Percentiles rank a stretch among this genome's conserved stretches.
Evolutionary conservation across 176 grass and related monocot species (phyloP).

Genomic region (Microstegium vimineum): DNA sequence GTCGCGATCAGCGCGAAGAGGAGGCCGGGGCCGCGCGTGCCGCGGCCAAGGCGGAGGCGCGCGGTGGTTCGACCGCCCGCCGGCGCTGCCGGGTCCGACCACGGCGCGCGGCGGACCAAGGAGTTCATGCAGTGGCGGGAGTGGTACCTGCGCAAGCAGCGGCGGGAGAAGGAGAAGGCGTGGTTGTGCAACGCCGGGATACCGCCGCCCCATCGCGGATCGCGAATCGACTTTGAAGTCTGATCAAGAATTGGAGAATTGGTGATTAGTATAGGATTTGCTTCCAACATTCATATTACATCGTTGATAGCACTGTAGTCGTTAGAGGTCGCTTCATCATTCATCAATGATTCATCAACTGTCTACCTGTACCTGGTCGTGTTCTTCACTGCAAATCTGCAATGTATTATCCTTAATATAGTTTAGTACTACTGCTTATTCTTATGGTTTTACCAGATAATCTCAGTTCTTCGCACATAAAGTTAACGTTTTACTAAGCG

Average conservation of each 20-base stretch:
- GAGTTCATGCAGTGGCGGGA: constrained; percentile 10
- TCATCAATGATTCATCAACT: background rate
- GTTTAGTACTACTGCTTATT: background rate
- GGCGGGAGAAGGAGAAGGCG: background rate
- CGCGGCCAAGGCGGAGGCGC: background rate
- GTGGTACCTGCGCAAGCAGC: background rate
- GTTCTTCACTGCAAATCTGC: background rate
- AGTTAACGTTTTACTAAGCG: background rate
- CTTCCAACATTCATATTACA: background rate
- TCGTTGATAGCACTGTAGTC: background rate
- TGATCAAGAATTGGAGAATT: background rate
- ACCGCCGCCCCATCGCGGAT: background rate
- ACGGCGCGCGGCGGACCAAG: background rate
- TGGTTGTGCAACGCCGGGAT: background rate
- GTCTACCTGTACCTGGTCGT: background rate
- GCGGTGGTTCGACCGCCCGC: background rate
- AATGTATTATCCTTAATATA: background rate
- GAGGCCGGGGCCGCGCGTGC: background rate
- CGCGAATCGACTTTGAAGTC: background rate
- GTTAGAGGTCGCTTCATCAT: background rate
- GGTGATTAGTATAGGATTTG: background rate
- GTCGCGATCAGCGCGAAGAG: background rate
- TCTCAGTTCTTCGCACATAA: background rate
- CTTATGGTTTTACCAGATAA: background rate
- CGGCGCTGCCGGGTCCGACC: background rate